phyloP scores from a whole-genome alignment of 1,284 basidiomycete genomes.

The Neonothopanus nambi region DNA sequence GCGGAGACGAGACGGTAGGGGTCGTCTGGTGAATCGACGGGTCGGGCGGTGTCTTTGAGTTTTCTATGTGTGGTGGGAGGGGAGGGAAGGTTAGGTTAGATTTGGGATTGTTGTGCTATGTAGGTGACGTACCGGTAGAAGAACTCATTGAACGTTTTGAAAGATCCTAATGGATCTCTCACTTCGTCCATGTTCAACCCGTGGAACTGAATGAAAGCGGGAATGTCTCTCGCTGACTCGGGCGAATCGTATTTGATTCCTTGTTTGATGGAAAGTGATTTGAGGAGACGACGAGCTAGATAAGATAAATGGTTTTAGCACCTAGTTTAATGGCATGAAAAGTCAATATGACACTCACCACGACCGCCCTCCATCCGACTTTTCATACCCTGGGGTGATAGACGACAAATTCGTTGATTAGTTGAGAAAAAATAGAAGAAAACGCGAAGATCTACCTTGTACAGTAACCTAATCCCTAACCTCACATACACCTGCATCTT shows the following conservation, averaged over 20 bases:
- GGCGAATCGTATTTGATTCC: constrained; percentile 91
- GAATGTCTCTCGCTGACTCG: constrained; percentile 83
- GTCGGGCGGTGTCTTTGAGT: constrained; percentile 82
- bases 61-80: constrained; percentile 61
- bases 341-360: constrained; percentile 56
- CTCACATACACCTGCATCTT: constrained; percentile 98
- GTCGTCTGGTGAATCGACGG: constrained; percentile 73
- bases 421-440: not conserved
- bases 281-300: constrained; percentile 76
- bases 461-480: constrained; percentile 88
- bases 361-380: constrained; percentile 89
- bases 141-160: constrained; percentile 89
- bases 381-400: constrained; percentile 77
- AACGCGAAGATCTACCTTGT: constrained; percentile 60
- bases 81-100: constrained; percentile 7
- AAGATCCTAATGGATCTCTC: constrained; percentile 78
- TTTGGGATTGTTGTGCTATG: too few species aligned
- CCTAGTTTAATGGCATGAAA: not conserved
- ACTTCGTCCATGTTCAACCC: constrained; percentile 84
- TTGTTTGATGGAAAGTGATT: constrained; percentile 92
- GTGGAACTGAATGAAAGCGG: constrained; percentile 89
- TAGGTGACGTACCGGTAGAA: constrained; percentile 55
- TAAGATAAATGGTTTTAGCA: constrained; percentile 1
- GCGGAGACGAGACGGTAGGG: constrained; percentile 79
- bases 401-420: not conserved